Base-by-base conservation (phyloP, 305 asterid species). In the Rubia peregrina region DNA sequence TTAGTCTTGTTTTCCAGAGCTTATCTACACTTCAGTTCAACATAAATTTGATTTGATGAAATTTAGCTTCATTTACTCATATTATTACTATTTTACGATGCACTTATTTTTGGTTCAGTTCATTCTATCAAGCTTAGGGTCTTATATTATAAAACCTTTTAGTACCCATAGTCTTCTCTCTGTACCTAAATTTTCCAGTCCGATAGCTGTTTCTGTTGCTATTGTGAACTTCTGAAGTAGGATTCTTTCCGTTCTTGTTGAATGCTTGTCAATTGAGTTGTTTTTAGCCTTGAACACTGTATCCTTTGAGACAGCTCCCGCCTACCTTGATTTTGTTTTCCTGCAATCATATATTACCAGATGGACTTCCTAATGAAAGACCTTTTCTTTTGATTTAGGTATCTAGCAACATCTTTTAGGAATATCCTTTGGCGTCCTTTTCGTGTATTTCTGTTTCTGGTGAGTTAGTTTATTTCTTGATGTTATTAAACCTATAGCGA, bases 381-480 rank as follows among this genome's bases (percentile, higher is more conserved):
- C 76, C 82, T 83, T 82, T 88, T 77, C 40, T 86, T 85, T 84
- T 85, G 87, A 82, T 85, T 83, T 90, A 92, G 98, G 90, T 92
- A 90, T 90, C 96, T 92, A 92, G 83, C 87, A 81, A 78, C 83
- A 83, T 70, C 78, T 53, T 74, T 69, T 92, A 90, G 95, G 83
- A 85, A 68, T 83, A 77, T 69, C 87, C 78, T 81, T 85, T 85
- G 89, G 84, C 85, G 92, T 80, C 83, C 82, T 71, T 85, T 76
- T 76, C 85, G 77, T 83, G 78, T 75, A 78, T 83, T 81, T 80
- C 42, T 77, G 48, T 77, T 76, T 81, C 86, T 22, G 97, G 98
- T 93, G 88, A 88, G 97, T 88, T 75, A 71, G 83, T 76, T 74
- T 76, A 75, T 49, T 67, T 6, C 3, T 10, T 49, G 11, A 59